Conservation (phyloP, 805 yeast genomes). For the Barnettozyma pratensis region DNA sequence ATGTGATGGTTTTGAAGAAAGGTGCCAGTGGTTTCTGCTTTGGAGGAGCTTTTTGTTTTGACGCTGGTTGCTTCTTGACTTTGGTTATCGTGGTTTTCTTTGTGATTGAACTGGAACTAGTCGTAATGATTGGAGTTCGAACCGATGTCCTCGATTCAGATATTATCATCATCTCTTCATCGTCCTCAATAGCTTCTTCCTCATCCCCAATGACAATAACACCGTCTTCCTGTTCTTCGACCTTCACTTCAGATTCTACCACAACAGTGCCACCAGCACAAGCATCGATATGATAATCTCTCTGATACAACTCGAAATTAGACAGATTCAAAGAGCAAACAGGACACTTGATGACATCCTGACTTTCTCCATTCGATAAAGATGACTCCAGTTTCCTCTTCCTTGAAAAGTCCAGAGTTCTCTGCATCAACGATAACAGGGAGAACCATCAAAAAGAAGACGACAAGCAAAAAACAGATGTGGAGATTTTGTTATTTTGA, state of each 20-base stretch:
- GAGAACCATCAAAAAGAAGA: not conserved
- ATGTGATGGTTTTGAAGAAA: slow-evolving; percentile 44
- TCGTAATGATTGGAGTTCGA: too few relatives aligned
- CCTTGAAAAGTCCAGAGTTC: slow-evolving; percentile 3
- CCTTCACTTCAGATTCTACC: not conserved
- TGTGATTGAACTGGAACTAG: too few relatives aligned
- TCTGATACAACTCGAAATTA: slow-evolving; percentile 32
- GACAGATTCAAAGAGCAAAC: slow-evolving; percentile 41
- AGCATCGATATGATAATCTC: slow-evolving; percentile 51
- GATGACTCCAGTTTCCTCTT: not conserved
- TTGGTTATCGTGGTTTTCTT: slow-evolving; percentile 16
- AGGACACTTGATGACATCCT: slow-evolving; percentile 37
- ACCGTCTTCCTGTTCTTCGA: slow-evolving; percentile 1
- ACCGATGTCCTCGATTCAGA: slow-evolving; percentile 22
- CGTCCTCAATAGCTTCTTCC: not conserved
- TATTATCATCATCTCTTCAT: slow-evolving; percentile 16
- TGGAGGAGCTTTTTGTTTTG: slow-evolving; percentile 24
- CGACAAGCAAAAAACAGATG: not conserved
- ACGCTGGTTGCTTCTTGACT: slow-evolving; percentile 25
- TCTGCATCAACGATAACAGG: slow-evolving; percentile 2
- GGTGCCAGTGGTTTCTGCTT: slow-evolving; percentile 31
- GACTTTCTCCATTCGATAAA: not conserved
- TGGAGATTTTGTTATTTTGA: too few relatives aligned
- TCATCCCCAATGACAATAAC: not conserved
- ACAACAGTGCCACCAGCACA: slow-evolving; percentile 31